phyloP scores from a whole-genome alignment of 306 rosid genomes.

The Calophaca sinica region DNA sequence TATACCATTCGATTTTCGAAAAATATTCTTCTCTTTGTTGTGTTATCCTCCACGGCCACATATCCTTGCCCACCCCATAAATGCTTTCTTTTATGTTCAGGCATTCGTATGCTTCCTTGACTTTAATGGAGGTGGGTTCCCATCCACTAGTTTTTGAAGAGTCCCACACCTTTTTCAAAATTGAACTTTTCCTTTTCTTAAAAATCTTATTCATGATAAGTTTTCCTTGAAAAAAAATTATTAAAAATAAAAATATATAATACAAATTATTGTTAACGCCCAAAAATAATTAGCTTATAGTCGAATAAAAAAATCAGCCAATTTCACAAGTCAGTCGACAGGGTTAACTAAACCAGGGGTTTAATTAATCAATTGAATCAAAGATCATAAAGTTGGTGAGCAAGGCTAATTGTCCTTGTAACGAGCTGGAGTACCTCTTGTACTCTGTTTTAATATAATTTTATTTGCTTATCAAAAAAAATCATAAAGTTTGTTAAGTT shows the following conservation, averaged over 20 bases:
- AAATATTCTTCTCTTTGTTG: conserved; percentile 13
- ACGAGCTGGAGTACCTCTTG: too few species aligned
- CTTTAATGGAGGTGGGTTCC: conserved; percentile 39
- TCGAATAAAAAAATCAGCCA: too few species aligned
- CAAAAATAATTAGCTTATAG: too few species aligned
- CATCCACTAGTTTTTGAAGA: conserved; percentile 6
- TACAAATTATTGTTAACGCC: too few species aligned
- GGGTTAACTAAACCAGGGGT: too few species aligned
- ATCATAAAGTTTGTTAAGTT: too few species aligned
- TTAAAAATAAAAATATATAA: background rate
- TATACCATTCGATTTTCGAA: conserved; percentile 3
- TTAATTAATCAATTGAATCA: too few species aligned
- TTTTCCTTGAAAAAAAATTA: background rate
- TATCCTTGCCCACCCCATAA: conserved; percentile 13
- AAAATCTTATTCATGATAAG: background rate
- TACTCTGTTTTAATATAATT: too few species aligned
- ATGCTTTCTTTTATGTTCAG: conserved; percentile 25
- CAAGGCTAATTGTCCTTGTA: too few species aligned
- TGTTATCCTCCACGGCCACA: conserved; percentile 4
- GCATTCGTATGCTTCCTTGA: conserved; percentile 29
- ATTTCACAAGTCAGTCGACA: too few species aligned
- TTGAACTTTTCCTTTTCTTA: background rate
- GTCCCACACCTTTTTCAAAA: conserved; percentile 9
- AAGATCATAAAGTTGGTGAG: too few species aligned
- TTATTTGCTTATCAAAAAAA: too few species aligned